Percentiles rank a stretch among this genome's conserved stretches.
Conservation (phyloP, 2,329 filamentous ascomycete species). For the Cladosporium sp. region DNA sequence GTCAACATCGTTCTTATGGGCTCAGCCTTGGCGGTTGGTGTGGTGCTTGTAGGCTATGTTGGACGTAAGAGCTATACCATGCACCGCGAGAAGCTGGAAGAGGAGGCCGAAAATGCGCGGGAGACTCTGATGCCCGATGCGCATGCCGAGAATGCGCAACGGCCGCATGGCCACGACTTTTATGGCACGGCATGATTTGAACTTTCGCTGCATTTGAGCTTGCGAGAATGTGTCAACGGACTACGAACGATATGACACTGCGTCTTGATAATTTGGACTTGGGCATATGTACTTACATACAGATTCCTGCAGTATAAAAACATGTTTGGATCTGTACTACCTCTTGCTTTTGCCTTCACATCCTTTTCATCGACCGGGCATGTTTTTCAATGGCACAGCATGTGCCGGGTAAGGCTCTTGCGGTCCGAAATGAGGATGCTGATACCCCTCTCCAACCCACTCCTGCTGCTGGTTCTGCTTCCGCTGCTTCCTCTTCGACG, state of each 20-base stretch:
- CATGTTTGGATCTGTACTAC: too few species aligned
- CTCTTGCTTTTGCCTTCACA: too few species aligned
- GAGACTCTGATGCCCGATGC: conserved; percentile 37
- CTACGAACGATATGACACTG: background rate
- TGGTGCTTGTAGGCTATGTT: conserved; percentile 64
- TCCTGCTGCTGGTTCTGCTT: background rate
- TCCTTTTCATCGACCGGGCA: background rate
- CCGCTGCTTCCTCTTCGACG: background rate
- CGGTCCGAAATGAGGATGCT: conserved; percentile 1
- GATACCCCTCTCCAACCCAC: conserved; percentile 4
- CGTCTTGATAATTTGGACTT: background rate
- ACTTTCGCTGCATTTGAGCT: too few species aligned
- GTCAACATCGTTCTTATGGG: conserved; percentile 67
- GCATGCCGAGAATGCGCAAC: conserved; percentile 20
- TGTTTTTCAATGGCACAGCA: conserved; percentile 3
- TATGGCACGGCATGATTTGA: conserved; percentile 25
- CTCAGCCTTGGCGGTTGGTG: conserved; percentile 60
- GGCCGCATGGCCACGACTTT: conserved; percentile 26
- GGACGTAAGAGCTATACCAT: conserved; percentile 45
- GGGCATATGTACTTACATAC: background rate
- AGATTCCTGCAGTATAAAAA: background rate
- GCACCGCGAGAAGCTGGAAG: conserved; percentile 36
- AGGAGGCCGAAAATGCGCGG: conserved; percentile 42
- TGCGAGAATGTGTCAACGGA: background rate
- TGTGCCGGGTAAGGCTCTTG: background rate